A percentile compares a stretch with the other conserved stretches of the same genome.
These are phyloP conservation scores for Cerrena zonata DNA, from an alignment of 1,284 basidiomycete genomes.

Conservation along the genomic window DNA sequence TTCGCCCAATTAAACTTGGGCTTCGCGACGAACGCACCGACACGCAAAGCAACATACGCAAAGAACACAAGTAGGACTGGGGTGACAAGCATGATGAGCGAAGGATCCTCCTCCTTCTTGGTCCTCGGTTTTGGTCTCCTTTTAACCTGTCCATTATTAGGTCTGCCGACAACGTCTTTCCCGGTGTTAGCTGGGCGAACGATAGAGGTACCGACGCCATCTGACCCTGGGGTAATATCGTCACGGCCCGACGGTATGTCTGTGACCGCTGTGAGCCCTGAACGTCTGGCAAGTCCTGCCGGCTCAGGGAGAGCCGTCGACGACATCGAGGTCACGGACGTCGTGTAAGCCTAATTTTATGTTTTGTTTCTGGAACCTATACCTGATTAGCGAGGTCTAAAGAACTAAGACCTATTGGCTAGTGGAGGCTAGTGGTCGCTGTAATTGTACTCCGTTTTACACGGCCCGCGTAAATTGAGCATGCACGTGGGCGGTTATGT, in stretches of 20 bases:
- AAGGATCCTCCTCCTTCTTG: background rate
- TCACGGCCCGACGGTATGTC: background rate
- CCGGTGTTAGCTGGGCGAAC: background rate
- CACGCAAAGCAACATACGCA: background rate
- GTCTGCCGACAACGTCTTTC: background rate
- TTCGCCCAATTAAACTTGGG: slow-evolving; percentile 10
- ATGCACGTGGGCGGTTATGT: no score
- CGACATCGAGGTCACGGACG: background rate
- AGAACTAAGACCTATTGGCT: no score
- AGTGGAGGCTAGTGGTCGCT: no score
- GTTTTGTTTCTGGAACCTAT: no score
- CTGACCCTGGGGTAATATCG: background rate
- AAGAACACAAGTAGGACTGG: background rate
- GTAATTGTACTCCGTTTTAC: no score
- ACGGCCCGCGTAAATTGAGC: no score
- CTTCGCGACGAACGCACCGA: background rate
- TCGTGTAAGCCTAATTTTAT: no score
- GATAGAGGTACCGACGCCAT: background rate
- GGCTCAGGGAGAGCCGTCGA: background rate
- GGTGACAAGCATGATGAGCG: background rate
- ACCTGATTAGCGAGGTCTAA: no score
- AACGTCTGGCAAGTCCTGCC: background rate
- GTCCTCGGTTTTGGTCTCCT: background rate
- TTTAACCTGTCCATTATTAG: background rate
- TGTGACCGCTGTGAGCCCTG: background rate